These are phyloP conservation scores for Bocquillonia castaneifolia DNA, from an alignment of 441 rosid species.

Conservation along the genomic window DNA sequence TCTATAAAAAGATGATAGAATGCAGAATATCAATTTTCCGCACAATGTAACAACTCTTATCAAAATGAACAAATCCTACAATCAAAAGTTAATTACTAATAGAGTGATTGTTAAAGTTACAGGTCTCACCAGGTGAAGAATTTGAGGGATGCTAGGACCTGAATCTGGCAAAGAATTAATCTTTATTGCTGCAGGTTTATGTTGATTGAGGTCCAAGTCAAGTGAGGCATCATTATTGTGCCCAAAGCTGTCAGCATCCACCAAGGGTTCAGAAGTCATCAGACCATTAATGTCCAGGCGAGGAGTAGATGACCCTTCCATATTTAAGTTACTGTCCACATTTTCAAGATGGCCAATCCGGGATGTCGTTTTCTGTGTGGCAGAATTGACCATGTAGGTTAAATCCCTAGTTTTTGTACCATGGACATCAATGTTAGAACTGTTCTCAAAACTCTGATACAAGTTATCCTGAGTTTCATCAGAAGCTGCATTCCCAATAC, in stretches of 20 bases:
- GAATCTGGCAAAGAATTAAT: slow-evolving; percentile 42
- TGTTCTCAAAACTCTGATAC: slow-evolving; percentile 57
- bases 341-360: slow-evolving; percentile 44
- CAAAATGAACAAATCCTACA: neutral
- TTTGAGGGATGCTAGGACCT: slow-evolving; percentile 89
- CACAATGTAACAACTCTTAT: neutral
- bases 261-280: slow-evolving; percentile 38
- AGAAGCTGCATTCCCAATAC: slow-evolving; percentile 47
- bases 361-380: slow-evolving; percentile 41
- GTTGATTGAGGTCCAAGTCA: slow-evolving; percentile 45
- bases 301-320: slow-evolving; percentile 48
- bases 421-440: slow-evolving; percentile 40
- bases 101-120: slow-evolving; percentile 6
- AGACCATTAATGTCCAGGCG: slow-evolving; percentile 50
- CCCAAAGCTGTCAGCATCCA: slow-evolving; percentile 35
- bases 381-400: slow-evolving; percentile 35
- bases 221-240: slow-evolving; percentile 40
- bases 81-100: slow-evolving; percentile 7
- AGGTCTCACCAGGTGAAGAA: slow-evolving; percentile 78
- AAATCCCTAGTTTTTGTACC: slow-evolving; percentile 52
- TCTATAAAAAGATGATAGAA: slow-evolving; percentile 38
- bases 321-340: slow-evolving; percentile 39
- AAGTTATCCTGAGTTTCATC: slow-evolving; percentile 64
- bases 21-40: neutral
- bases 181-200: slow-evolving; percentile 49